phyloP scores from a whole-genome alignment of 2,329 filamentous ascomycete genomes.

The Aspergillus brasiliensis region DNA sequence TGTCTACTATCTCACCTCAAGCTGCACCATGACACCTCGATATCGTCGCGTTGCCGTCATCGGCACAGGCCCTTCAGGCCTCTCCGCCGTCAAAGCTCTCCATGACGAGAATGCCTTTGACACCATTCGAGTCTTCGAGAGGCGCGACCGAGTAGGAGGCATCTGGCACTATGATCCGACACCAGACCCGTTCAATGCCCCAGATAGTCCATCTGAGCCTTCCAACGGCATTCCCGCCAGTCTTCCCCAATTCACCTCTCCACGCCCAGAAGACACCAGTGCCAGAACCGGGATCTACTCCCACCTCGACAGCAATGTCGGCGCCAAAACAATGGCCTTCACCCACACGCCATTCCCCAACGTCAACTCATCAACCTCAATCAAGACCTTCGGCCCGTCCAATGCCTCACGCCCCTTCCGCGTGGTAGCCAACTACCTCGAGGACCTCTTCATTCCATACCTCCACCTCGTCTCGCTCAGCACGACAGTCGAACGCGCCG shows the following conservation, averaged over 20 bases:
- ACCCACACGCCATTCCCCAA: slow-evolving; percentile 29
- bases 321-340: slow-evolving; percentile 29
- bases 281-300: slow-evolving; percentile 29
- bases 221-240: slow-evolving; percentile 15
- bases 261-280: slow-evolving; percentile 23
- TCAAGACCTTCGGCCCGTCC: slow-evolving; percentile 18
- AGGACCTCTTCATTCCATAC: slow-evolving; percentile 29
- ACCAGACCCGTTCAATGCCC: slow-evolving; percentile 28
- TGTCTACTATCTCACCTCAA: no score
- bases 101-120: slow-evolving; percentile 34
- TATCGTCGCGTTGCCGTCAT: slow-evolving; percentile 12
- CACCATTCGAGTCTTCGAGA: slow-evolving; percentile 36
- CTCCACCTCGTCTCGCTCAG: slow-evolving; percentile 32
- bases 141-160: slow-evolving; percentile 33
- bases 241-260: slow-evolving; percentile 22
- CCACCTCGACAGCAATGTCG: slow-evolving; percentile 33
- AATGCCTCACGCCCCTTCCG: slow-evolving; percentile 30
- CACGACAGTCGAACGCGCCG: slow-evolving; percentile 34
- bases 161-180: slow-evolving; percentile 34
- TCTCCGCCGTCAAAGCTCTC: slow-evolving; percentile 25
- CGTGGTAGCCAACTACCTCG: slow-evolving; percentile 26
- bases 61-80: slow-evolving; percentile 8
- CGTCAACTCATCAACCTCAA: slow-evolving; percentile 26
- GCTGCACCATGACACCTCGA: slow-evolving; percentile 2
- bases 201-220: neutral